phyloP scores from a whole-genome alignment of 73 alveolate genomes.

The Effrenium voratum region DNA sequence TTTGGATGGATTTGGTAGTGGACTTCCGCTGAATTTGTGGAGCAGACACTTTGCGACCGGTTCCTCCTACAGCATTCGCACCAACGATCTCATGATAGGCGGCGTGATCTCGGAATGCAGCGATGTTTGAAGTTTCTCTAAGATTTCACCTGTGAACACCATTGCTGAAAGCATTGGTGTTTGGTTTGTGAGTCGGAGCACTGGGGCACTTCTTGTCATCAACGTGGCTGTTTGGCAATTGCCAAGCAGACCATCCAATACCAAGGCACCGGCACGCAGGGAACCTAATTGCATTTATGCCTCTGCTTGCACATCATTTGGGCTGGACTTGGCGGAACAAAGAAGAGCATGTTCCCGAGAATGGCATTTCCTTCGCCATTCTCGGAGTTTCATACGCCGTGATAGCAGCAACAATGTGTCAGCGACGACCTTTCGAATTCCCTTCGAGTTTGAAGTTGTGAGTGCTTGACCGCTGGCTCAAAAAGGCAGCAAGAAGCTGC shows the following conservation, averaged over 20 bases:
- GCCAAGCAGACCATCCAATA: neutral
- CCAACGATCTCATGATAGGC: conserved; percentile 28
- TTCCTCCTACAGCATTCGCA: conserved; percentile 22
- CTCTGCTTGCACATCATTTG: neutral
- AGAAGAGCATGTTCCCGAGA: neutral
- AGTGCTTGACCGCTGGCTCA: neutral
- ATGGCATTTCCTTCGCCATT: neutral
- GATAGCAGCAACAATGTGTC: neutral
- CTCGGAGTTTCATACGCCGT: neutral
- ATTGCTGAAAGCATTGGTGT: neutral
- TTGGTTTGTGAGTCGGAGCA: neutral
- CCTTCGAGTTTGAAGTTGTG: neutral
- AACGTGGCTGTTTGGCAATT: neutral
- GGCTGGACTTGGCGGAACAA: neutral
- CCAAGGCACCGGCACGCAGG: neutral
- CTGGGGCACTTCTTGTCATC: neutral
- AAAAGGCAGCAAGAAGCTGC: neutral
- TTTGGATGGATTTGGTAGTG: neutral
- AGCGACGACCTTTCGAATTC: neutral
- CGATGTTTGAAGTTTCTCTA: neutral
- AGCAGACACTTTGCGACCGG: conserved; percentile 23
- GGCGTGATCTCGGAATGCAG: conserved; percentile 10
- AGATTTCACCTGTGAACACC: neutral
- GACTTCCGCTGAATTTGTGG: conserved; percentile 30
- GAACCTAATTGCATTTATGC: neutral